Conservation (phyloP, 257 asterid species). For the Nicotiana paniculata region DNA sequence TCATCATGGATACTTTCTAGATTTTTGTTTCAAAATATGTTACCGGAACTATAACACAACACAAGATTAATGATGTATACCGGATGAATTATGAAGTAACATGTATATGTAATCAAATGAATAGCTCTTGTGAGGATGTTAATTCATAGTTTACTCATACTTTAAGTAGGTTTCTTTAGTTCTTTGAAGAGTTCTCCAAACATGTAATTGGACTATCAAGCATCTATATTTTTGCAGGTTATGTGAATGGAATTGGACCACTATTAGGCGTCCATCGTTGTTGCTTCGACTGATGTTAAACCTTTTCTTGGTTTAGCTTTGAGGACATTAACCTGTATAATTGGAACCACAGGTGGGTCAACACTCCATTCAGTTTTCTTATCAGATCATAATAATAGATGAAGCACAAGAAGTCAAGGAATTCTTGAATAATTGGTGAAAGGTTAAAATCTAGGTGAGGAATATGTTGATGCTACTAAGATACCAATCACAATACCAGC, state of each 20-base stretch:
- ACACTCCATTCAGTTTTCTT: neutral
- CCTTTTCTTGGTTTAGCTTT: conserved; percentile 5
- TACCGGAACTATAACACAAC: neutral
- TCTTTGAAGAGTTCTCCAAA: neutral
- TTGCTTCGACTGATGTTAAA: neutral
- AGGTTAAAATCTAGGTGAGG: neutral
- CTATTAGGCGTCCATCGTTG: neutral
- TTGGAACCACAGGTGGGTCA: neutral
- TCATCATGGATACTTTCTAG: conserved; percentile 1
- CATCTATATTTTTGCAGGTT: neutral
- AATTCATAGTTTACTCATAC: neutral
- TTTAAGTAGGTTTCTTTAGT: neutral
- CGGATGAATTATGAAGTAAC: neutral
- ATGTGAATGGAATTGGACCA: neutral
- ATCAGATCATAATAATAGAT: neutral
- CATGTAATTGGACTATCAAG: neutral
- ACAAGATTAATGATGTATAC: neutral
- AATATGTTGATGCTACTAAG: neutral
- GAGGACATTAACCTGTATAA: conserved; percentile 6
- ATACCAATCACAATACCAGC: neutral
- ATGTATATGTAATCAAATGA: neutral
- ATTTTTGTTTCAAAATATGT: neutral
- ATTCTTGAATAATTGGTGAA: neutral
- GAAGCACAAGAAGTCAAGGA: neutral
- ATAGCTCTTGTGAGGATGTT: neutral